Evolutionary conservation across 2,329 filamentous ascomycete genomes (phyloP).

Genomic region (Hypoxylon sp.): DNA sequence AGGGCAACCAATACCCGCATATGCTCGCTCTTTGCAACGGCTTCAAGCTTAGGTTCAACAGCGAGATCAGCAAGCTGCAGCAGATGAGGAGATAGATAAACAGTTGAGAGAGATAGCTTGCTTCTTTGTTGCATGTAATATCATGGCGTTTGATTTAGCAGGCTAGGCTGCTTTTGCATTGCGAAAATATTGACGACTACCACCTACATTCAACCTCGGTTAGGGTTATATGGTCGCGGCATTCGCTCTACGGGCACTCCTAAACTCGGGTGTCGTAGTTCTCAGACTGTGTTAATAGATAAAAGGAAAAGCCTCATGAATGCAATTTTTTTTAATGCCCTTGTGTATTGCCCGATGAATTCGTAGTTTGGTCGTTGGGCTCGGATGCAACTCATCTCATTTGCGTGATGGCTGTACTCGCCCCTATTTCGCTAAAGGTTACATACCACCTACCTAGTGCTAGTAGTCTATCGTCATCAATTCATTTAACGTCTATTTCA

Average conservation of each 20-base stretch:
- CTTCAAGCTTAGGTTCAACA: slow-evolving; percentile 86
- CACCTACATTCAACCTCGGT: slow-evolving; percentile 11
- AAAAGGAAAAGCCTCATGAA: slow-evolving; percentile 6
- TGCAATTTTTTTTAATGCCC: background rate
- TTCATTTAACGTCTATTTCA: no score
- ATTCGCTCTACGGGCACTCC: background rate
- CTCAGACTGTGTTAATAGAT: slow-evolving; percentile 15
- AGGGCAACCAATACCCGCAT: slow-evolving; percentile 90
- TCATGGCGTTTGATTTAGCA: slow-evolving; percentile 28
- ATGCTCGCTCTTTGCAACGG: slow-evolving; percentile 97
- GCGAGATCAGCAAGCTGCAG: slow-evolving; percentile 74
- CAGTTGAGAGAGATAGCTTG: background rate
- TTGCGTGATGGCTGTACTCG: no score
- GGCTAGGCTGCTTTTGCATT: slow-evolving; percentile 17
- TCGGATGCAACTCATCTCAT: no score
- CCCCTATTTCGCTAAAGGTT: no score
- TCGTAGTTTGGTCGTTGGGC: background rate
- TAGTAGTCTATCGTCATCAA: no score
- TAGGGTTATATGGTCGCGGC: slow-evolving; percentile 14
- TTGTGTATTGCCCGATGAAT: background rate
- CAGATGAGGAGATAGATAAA: slow-evolving; percentile 53
- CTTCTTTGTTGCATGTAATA: slow-evolving; percentile 31
- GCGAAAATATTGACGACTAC: slow-evolving; percentile 15
- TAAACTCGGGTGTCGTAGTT: background rate
- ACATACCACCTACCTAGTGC: no score